Evolutionary conservation across 768 basidiomycete genomes (phyloP), one percentile per base, ranked within the genome.

Genomic region (Tulasnella sp.): DNA sequence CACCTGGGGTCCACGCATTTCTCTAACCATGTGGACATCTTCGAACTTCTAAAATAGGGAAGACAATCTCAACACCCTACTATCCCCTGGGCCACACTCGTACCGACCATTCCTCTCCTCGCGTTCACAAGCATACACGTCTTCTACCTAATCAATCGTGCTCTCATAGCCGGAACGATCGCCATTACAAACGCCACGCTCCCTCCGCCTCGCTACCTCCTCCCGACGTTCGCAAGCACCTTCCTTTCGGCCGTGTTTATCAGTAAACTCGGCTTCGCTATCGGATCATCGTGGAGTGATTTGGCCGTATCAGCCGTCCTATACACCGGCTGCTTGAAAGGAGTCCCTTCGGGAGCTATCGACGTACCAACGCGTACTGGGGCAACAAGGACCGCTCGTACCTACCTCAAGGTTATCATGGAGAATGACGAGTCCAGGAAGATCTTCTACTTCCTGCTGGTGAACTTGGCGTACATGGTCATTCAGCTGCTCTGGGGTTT

Each of bases 401-500:
- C 84, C 15, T 95, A 97, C 82, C 84, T 98, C 72, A 96, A 97
- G 81, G 91, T 93, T 14, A 93, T 99, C 75, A 86, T 99, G 45
- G 90, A 91, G 25, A 97, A 97, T 79, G 89, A 91, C 3, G 96
- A 99, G 82, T 96, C 94, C 25, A 88, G 95, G 80, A 93, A 93
- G 83, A 99, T 99, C 76, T 98, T 96, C 83, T 98, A 97, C 83
- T 99, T 99, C 84, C 85, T 99, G 71, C 87, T 96, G 83, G 85
- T 99, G 69, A 99, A 99, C 83, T 85, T 99, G 83, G 91, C 89
- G 79, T 99, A 94, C 84, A 99, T 99, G 97, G 86, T 93, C 54
- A 90, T 99, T 14, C 97, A 99, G 84, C 94, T 98, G 93, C 82
- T 94, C 77, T 97, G 96, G 82, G 97, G 97, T 11, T 90, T 99